A percentile compares a stretch with the other conserved stretches of the same genome.
phyloP scores from a whole-genome alignment of 106 monocot genomes.

The Acorus calamus region DNA sequence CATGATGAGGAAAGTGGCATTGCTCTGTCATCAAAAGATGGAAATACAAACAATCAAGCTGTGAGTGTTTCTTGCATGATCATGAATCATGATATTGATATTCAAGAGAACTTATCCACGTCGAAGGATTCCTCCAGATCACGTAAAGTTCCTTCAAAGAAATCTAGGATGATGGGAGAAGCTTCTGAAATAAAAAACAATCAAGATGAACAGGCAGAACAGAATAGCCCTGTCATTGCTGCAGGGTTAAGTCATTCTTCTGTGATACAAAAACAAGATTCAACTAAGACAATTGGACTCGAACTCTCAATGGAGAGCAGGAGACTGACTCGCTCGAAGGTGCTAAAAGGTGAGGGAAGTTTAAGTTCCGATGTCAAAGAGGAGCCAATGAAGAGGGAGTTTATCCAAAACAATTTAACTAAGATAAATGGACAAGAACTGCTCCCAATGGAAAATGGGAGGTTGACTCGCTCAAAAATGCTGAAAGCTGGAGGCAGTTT shows the following conservation, averaged over 20 bases:
- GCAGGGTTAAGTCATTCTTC: not conserved
- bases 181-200: not conserved
- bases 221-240: not conserved
- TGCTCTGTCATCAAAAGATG: constrained; percentile 1
- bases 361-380: too few species aligned
- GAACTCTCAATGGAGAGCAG: not conserved
- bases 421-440: too few species aligned
- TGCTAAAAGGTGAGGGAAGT: constrained; percentile 1
- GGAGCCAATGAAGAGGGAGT: too few species aligned
- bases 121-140: not conserved
- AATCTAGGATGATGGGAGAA: not conserved
- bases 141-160: not conserved
- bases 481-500: too few species aligned
- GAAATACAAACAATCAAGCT: constrained; percentile 1
- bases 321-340: constrained; percentile 17
- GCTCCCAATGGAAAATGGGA: too few species aligned
- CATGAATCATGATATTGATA: not conserved
- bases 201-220: not conserved
- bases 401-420: too few species aligned
- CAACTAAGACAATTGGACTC: too few species aligned
- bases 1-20: not conserved
- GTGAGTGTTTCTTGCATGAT: not conserved
- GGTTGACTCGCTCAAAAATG: too few species aligned
- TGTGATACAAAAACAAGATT: too few species aligned
- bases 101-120: not conserved